phyloP scores from a whole-genome alignment of 257 asterid genomes.

The Solanum virginianum region DNA sequence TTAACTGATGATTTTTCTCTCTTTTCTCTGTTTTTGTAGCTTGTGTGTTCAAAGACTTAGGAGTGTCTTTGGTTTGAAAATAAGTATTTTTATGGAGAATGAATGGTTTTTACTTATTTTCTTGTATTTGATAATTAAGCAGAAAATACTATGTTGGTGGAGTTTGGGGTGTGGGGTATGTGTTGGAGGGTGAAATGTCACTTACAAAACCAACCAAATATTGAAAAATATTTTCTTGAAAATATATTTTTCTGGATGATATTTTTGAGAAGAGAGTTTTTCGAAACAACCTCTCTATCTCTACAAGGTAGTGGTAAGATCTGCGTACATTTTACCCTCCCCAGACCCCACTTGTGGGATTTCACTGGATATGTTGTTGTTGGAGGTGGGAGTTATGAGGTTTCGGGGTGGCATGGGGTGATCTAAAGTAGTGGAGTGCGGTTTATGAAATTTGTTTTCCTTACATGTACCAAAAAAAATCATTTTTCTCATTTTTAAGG shows the following conservation, averaged over 20 bases:
- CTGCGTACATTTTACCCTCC: too few relatives aligned
- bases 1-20: slow-evolving; percentile 25
- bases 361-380: too few relatives aligned
- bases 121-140: background rate
- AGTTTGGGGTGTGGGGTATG: background rate
- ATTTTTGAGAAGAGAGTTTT: too few relatives aligned
- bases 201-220: background rate
- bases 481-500: background rate
- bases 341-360: too few relatives aligned
- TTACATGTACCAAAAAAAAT: background rate
- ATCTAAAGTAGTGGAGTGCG: background rate
- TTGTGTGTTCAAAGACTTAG: background rate
- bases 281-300: too few relatives aligned
- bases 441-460: background rate
- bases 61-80: background rate
- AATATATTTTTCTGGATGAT: too few relatives aligned
- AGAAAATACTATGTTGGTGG: background rate
- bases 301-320: too few relatives aligned
- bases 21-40: background rate
- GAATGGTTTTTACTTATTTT: background rate
- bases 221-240: background rate
- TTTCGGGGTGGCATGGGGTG: background rate
- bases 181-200: background rate
- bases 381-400: background rate
- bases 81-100: background rate